phyloP scores from a whole-genome alignment of 306 rosid species.

The Fagus sylvatica region DNA sequence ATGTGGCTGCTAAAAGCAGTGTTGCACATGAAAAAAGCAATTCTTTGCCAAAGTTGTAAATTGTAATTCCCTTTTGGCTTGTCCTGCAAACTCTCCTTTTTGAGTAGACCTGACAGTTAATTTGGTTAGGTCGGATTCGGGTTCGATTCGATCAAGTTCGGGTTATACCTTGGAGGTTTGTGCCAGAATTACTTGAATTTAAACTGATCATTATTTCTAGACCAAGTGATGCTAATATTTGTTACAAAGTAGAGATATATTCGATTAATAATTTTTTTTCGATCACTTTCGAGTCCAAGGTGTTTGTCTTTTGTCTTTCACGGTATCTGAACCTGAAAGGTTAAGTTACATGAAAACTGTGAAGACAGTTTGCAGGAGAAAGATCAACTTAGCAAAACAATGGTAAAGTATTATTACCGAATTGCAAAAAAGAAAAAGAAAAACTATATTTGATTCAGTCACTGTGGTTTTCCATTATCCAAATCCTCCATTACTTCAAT shows the following conservation, averaged over 20 bases:
- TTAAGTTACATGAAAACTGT: slow-evolving; percentile 17
- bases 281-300: no score
- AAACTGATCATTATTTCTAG: no score
- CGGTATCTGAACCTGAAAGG: slow-evolving; percentile 21
- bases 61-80: slow-evolving; percentile 18
- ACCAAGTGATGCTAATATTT: no score
- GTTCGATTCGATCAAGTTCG: no score
- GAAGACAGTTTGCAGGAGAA: slow-evolving; percentile 21
- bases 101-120: neutral
- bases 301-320: neutral
- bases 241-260: no score
- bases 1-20: slow-evolving; percentile 18
- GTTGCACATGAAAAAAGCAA: slow-evolving; percentile 38
- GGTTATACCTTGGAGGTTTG: no score
- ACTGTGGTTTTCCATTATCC: slow-evolving; percentile 69
- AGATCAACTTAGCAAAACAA: slow-evolving; percentile 39
- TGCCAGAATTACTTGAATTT: no score
- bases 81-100: slow-evolving; percentile 5
- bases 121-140: no score
- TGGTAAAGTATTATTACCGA: slow-evolving; percentile 23
- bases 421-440: slow-evolving; percentile 19
- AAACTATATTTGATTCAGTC: slow-evolving; percentile 26
- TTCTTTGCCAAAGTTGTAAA: slow-evolving; percentile 46
- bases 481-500: slow-evolving; percentile 87
- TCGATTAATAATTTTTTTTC: no score